Evolutionary conservation across 306 rosid species (phyloP).

Genomic region (Macrotyloma uniflorum): DNA sequence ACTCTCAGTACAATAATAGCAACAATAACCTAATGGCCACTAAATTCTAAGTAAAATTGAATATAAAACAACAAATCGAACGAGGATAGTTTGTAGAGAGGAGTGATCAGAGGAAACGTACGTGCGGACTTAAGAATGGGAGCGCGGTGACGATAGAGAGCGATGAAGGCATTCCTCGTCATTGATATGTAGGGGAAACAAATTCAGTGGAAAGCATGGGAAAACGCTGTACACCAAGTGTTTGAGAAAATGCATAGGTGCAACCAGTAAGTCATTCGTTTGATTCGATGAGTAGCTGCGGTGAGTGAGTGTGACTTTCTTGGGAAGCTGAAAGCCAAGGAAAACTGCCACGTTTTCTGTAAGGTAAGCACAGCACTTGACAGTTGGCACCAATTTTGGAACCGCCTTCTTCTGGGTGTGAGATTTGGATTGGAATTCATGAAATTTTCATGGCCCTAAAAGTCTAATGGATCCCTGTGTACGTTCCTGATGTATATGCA

Average conservation of each 20-base stretch:
- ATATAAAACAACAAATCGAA: not conserved
- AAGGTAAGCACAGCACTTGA: constrained; percentile 36
- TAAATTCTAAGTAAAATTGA: not conserved
- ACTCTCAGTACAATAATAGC: not conserved
- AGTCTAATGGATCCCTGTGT: not conserved
- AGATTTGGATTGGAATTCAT: not conserved
- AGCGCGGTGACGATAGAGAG: constrained; percentile 60
- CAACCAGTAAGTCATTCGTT: constrained; percentile 1
- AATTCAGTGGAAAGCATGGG: constrained; percentile 35
- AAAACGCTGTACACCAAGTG: constrained; percentile 38
- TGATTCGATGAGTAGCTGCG: constrained; percentile 20
- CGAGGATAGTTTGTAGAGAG: not conserved
- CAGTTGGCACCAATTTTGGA: constrained; percentile 38
- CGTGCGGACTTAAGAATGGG: constrained; percentile 47
- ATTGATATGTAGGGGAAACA: constrained; percentile 50
- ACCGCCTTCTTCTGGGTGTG: constrained; percentile 7
- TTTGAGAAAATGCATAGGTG: constrained; percentile 49
- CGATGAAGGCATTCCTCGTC: constrained; percentile 80
- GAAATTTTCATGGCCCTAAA: not conserved
- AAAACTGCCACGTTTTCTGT: constrained; percentile 56
- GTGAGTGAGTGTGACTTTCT: constrained; percentile 9
- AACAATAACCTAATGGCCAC: constrained; percentile 12
- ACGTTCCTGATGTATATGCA: too few relatives aligned
- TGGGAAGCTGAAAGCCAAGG: constrained; percentile 25
- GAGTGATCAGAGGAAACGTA: constrained; percentile 20